Base-by-base conservation (phyloP, 192 early-diverging fungal genomes). In the Mortierella claussenii region DNA sequence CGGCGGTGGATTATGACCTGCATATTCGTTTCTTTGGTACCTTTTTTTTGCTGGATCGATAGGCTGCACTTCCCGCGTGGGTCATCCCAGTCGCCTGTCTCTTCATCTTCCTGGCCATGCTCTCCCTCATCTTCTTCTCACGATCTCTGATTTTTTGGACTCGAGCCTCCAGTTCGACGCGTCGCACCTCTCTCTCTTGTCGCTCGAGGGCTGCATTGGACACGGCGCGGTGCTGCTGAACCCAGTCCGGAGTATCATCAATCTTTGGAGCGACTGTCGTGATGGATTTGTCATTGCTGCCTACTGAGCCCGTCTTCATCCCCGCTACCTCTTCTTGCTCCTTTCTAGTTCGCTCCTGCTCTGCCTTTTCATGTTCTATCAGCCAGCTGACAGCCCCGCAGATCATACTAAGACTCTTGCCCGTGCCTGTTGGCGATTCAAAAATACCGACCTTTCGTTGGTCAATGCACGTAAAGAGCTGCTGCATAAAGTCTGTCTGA, bases 341-440 rank as follows among this genome's bases (percentile, higher is more conserved):
- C 26, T 30, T n/a, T 17, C 60, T 24, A 23, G 20, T 28, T 0
- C 13, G 24, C 23, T 74, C 50, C 32, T 68, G 54, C 20, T 74
- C 57, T 4, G 81, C 64, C 20, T 53, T 44, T 24, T 60, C 65
- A 50, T 88, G 62, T 62, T 93, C 91, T 20, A 76, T 68, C 18
- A 96, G 84, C 96, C 96, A 98, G 31, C 82, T 88, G 18, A 96
- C 64, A 2, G 93, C 83, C 0, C 94, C 93, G 81, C 94, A 96
- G 31, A 96, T 90, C 30, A 98, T 81, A 55, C 89, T 91, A 7
- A 98, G 85, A 28, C 93, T 93, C 80, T 98, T 98, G 31, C 96
- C 95, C 1, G 96, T 98, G 1, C 96, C 96, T 10, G 96, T 98
- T 15, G 96, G 96, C 27, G 90, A 92, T 75, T 98, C 96, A 60